Evolutionary conservation across 768 basidiomycete genomes (phyloP).

Genomic region (Lactarius deliciosus): DNA sequence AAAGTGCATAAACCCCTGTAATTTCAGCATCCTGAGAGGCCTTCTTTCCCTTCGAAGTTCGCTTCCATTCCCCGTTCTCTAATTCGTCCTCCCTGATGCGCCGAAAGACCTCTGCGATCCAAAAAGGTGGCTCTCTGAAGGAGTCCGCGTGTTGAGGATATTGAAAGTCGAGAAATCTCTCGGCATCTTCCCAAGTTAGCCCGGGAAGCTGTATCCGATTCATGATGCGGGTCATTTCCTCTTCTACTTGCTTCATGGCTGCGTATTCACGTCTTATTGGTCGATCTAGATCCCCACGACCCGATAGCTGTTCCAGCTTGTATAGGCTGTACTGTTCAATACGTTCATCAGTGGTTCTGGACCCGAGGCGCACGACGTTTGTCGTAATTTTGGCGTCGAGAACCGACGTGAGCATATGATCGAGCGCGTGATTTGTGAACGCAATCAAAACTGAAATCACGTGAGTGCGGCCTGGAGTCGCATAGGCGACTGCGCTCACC

Average conservation of each 20-base stretch:
- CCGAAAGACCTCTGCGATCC: conserved; percentile 19
- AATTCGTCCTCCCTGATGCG: conserved; percentile 13
- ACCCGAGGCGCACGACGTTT: conserved; percentile 66
- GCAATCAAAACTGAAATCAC: conserved; percentile 45
- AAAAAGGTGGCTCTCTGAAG: conserved; percentile 44
- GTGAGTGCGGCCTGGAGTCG: not conserved
- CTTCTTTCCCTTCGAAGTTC: conserved; percentile 5
- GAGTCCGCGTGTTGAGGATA: conserved; percentile 50
- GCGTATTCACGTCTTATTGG: conserved; percentile 38
- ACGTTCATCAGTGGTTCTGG: conserved; percentile 60
- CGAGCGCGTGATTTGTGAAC: conserved; percentile 79
- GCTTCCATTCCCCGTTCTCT: conserved; percentile 19
- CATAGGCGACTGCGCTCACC: conserved; percentile 30
- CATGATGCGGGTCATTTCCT: conserved; percentile 50
- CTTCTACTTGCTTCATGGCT: conserved; percentile 46
- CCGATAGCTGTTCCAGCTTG: conserved; percentile 49
- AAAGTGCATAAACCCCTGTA: conserved; percentile 26
- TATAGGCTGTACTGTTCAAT: conserved; percentile 63
- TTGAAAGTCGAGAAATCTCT: conserved; percentile 43
- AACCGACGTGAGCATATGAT: conserved; percentile 65
- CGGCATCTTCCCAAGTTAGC: conserved; percentile 36
- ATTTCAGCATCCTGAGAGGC: not conserved
- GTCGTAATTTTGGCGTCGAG: conserved; percentile 63
- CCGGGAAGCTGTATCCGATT: conserved; percentile 30
- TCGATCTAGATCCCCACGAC: conserved; percentile 43